These are phyloP conservation scores for Onygena corvina DNA, from an alignment of 2,329 filamentous ascomycete genomes.

Conservation along the genomic window DNA sequence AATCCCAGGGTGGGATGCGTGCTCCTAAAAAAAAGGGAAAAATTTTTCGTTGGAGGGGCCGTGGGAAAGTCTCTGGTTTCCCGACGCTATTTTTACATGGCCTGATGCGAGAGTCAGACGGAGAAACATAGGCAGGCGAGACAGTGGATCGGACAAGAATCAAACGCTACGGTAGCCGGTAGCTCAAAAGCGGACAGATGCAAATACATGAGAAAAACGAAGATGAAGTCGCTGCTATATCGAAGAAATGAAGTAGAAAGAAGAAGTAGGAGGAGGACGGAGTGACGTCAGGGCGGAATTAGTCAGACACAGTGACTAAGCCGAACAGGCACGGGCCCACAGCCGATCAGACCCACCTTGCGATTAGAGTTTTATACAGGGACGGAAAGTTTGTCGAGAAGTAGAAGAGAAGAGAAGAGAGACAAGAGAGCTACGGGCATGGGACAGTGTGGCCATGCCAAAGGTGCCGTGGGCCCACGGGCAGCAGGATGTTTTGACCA, in stretches of 20 bases:
- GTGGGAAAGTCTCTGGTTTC: conserved; percentile 6
- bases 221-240: no score
- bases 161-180: no score
- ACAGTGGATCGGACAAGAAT: neutral
- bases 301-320: neutral
- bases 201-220: no score
- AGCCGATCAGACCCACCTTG: neutral
- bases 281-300: neutral
- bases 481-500: neutral
- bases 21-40: neutral
- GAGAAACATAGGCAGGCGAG: neutral
- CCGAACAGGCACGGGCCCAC: neutral
- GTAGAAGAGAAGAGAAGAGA: neutral
- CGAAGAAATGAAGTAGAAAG: neutral
- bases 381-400: neutral
- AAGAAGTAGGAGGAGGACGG: neutral
- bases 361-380: neutral
- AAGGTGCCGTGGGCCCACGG: conserved; percentile 1
- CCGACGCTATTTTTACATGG: conserved; percentile 6
- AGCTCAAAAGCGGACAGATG: no score
- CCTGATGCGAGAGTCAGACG: conserved; percentile 4
- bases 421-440: neutral
- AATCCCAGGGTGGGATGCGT: neutral
- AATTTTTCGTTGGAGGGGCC: conserved; percentile 5
- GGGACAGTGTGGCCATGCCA: conserved; percentile 1